Evolutionary conservation across 768 basidiomycete species (phyloP).

Genomic region (Naganishia friedmannii): DNA sequence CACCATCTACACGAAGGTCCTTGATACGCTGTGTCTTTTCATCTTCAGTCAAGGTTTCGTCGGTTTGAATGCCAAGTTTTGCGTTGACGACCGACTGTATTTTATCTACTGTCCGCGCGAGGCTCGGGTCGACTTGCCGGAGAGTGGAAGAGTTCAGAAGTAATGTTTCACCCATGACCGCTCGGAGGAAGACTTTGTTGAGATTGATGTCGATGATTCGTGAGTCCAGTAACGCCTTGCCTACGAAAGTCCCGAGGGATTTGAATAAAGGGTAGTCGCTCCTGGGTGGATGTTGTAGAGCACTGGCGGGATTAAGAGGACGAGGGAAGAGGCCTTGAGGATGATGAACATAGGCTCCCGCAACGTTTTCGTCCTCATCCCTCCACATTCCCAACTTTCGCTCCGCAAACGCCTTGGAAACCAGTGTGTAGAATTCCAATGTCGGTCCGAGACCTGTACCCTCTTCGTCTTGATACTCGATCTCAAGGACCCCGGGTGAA

Average conservation of each 20-base stretch:
- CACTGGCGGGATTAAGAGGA: conserved; percentile 54
- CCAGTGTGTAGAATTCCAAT: conserved; percentile 96
- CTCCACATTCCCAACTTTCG: conserved; percentile 87
- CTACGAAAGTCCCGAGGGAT: conserved; percentile 91
- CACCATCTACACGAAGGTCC: conserved; percentile 49
- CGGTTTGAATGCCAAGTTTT: conserved; percentile 57
- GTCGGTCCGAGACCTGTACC: conserved; percentile 97
- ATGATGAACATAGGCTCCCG: conserved; percentile 74
- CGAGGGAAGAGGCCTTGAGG: conserved; percentile 83
- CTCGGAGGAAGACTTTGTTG: conserved; percentile 90
- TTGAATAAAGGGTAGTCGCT: conserved; percentile 57
- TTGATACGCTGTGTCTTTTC: neutral
- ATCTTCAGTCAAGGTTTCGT: conserved; percentile 36
- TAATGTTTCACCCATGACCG: conserved; percentile 80
- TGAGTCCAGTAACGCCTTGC: conserved; percentile 94
- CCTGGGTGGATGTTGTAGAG: neutral
- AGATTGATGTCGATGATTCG: conserved; percentile 93
- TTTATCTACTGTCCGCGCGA: conserved; percentile 81
- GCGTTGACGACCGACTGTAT: conserved; percentile 59
- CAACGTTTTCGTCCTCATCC: conserved; percentile 65
- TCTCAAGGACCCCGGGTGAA: conserved; percentile 87
- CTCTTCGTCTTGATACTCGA: conserved; percentile 98
- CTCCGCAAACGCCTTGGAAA: conserved; percentile 89
- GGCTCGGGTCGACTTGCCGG: conserved; percentile 76
- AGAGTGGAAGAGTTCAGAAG: conserved; percentile 78